Evolutionary conservation across 1,284 basidiomycete species (phyloP), one percentile per base, ranked within the genome.

Genomic region (Pseudozyma tsukubaensis): DNA sequence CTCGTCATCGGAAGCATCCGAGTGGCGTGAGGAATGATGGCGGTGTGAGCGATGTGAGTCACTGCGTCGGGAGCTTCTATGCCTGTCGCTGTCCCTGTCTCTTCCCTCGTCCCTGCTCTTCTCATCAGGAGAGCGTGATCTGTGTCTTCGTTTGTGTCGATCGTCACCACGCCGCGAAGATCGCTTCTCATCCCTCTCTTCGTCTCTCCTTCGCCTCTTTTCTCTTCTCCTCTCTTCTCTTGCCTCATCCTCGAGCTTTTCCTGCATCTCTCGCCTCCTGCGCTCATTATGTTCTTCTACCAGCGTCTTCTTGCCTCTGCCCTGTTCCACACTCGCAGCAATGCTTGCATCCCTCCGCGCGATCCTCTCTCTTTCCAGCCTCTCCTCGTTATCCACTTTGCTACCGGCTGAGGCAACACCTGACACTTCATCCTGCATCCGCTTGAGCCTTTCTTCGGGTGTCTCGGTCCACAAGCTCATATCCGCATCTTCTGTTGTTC

Each of bases 401-500:
- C 48, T 13, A n/a, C 13, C 54, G 10, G 24, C 59, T 19, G 34
- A 55, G 35, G 36, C 47, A n/a, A 54, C 56, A 35, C 76, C 75
- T 14, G 59, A 47, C 9, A 68, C 72, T 32, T 77, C 58, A 10
- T 69, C 57, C 53, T 62, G 65, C 55, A 79, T 61, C 3, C 80
- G 67, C 50, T 76, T 52, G 21, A 54, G 24, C 14, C 75, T 51
- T 43, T 80, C 61, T 34, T 75, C 68, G 2, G 78, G 78, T 18
- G 75, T 80, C 53, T 82, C 80, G 7, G 77, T 80, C 80, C 80
- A 82, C 1, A 76, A 34, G 11, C 67, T 75, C 50, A 55, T 69
- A 24, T 81, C 72, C 3, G 48, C 58, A 24, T 73, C 63, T 39
- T 61, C 61, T 3, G 39, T 58, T 9, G 8, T 44, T 21, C 60